Base-by-base conservation (phyloP, 2,329 filamentous ascomycete genomes). In the Beauveria varroae region DNA sequence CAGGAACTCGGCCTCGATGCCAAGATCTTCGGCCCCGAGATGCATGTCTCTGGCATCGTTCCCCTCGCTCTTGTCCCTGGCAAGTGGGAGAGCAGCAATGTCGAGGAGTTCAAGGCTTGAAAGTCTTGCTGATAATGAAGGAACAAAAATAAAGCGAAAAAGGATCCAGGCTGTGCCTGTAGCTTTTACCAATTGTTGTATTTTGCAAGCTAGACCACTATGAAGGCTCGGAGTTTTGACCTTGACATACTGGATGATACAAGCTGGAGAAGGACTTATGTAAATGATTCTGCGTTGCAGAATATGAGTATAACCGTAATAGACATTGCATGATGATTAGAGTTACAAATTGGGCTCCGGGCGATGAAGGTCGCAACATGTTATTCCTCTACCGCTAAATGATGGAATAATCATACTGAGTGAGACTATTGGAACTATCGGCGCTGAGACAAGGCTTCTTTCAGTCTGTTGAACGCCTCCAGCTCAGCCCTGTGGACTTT, bases 21-120 rank as follows among this genome's bases (percentile, higher is more conserved):
- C 73, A 83, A 85, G 77, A 82, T 86, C 71, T 86, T 85, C 65
- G 83, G 83, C 60, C 83, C 83, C 51, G 86, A 96, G 80, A 97
- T 98, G 91, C 92, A 98, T 80, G 93, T 99, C 71, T 93, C 89
- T 57, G 95, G 95, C 75, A 98, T 98, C 72, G 93, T 99, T 67
- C 93, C 95, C 61, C 81, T 98, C 74, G 95, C 93, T 52, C 88
- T 98, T 51, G 68, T 87, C 65, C 83, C 84, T 40, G 85, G 85
- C 67, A 83, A 81, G 74, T 84, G 82, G 79, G 84, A 86, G 74
- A 78, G 81, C 74, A 83, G 81, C 76, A 81, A 80, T 56, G 75
- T 81, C 57, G 76, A 82, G 74, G 85, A 88, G 76, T 88, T 87
- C 77, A 76, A 78, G 71, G 80, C 69, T 72, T 86, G 81, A 75